These are phyloP conservation scores for Komagataella pastoris DNA, from an alignment of 805 yeast species.

Conservation along the genomic window DNA sequence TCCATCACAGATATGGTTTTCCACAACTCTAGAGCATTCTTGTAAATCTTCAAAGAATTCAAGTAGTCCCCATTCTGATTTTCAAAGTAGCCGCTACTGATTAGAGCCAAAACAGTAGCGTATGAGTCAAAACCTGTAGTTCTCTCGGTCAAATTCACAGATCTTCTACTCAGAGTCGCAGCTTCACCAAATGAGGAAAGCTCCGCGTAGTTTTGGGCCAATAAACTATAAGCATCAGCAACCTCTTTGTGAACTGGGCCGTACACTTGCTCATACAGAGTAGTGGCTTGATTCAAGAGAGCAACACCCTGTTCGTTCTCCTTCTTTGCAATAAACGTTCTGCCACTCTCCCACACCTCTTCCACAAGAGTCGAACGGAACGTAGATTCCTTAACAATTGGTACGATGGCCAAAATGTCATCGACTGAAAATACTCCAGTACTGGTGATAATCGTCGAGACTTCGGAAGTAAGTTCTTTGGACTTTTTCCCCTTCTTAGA, in stretches of 20 bases:
- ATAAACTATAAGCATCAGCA: constrained; percentile 49
- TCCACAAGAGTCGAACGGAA: constrained; percentile 57
- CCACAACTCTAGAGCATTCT: constrained; percentile 50
- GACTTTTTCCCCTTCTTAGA: constrained; percentile 21
- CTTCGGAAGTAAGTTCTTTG: constrained; percentile 6
- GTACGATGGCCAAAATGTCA: constrained; percentile 60
- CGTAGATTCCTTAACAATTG: constrained; percentile 61
- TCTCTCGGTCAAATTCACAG: constrained; percentile 69
- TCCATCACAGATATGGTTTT: constrained; percentile 37
- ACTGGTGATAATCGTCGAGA: constrained; percentile 20
- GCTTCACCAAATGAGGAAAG: constrained; percentile 46
- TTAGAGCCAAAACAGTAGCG: constrained; percentile 58
- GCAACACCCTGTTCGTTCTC: constrained; percentile 46
- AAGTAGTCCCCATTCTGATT: constrained; percentile 39
- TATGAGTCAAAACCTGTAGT: constrained; percentile 68
- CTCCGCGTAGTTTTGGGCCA: constrained; percentile 58
- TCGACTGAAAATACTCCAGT: constrained; percentile 25
- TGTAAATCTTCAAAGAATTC: constrained; percentile 49
- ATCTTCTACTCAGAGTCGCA: constrained; percentile 47
- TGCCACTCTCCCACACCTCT: constrained; percentile 62
- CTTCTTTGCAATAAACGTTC: constrained; percentile 21
- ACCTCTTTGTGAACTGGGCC: constrained; percentile 74
- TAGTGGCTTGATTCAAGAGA: constrained; percentile 54
- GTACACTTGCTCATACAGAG: constrained; percentile 70
- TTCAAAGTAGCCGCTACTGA: constrained; percentile 68